Percentiles rank a stretch among this genome's conserved stretches.
Conservation (phyloP, 1,139 yeast species). For the Hyphopichia wangnamkhiaoensis region DNA sequence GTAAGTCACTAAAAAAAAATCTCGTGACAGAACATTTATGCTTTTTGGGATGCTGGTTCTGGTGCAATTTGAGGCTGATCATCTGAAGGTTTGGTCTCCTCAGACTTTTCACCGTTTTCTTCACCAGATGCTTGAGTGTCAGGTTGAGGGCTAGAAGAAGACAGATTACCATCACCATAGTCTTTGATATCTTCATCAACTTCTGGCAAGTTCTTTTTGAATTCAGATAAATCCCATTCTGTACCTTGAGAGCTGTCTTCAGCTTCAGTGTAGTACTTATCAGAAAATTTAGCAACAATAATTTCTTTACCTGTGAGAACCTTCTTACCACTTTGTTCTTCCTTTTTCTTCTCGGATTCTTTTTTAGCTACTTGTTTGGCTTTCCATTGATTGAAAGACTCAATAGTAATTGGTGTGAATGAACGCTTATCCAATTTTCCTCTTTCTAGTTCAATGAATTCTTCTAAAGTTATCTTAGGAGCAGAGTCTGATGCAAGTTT, state of each 20-base stretch:
- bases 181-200: constrained; percentile 49
- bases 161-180: constrained; percentile 48
- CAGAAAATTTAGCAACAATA: constrained; percentile 71
- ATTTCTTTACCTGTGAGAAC: constrained; percentile 79
- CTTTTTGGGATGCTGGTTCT: not conserved
- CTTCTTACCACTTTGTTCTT: constrained; percentile 47
- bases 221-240: constrained; percentile 72
- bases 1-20: not conserved
- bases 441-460: constrained; percentile 92
- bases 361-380: constrained; percentile 61
- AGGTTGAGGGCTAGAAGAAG: constrained; percentile 5
- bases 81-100: no score
- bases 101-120: no score
- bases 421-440: constrained; percentile 73
- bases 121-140: not conserved
- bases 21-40: not conserved
- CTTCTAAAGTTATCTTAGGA: constrained; percentile 92
- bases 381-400: constrained; percentile 87
- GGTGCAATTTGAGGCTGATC: no score
- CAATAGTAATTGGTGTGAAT: constrained; percentile 86
- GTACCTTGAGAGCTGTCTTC: constrained; percentile 51
- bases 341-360: constrained; percentile 58
- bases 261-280: constrained; percentile 56
- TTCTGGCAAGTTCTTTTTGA: constrained; percentile 50
- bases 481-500: constrained; percentile 81